Conservation (phyloP, 1,284 basidiomycete genomes). For the Lentinus polychrous region DNA sequence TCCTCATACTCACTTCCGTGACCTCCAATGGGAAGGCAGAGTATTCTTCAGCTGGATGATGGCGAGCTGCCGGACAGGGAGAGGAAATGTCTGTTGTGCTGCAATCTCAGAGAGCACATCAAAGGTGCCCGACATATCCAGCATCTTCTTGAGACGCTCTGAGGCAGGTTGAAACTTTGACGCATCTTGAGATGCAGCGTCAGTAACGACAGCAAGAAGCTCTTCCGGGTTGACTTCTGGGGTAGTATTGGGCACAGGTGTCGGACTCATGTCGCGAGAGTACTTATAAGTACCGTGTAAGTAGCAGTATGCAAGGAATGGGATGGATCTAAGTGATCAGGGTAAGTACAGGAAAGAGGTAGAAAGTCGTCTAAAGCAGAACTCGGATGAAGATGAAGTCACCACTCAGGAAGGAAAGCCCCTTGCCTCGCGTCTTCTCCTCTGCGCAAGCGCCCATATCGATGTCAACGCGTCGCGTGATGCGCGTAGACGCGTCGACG, state of each 20-base stretch:
- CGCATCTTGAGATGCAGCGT: constrained; percentile 67
- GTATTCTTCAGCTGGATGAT: constrained; percentile 82
- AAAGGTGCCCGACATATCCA: constrained; percentile 61
- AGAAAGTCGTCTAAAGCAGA: too few relatives aligned
- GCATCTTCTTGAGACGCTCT: constrained; percentile 55
- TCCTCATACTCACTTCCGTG: constrained; percentile 48
- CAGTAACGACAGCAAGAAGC: constrained; percentile 55
- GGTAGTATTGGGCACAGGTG: too few relatives aligned
- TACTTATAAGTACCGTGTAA: too few relatives aligned
- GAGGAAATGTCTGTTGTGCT: constrained; percentile 44
- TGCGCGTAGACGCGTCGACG: background rate
- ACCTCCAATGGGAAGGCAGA: constrained; percentile 60
- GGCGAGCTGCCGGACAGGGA: constrained; percentile 64
- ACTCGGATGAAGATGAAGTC: too few relatives aligned
- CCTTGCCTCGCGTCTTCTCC: too few relatives aligned
- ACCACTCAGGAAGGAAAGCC: too few relatives aligned
- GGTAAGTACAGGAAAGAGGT: too few relatives aligned
- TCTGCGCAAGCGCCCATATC: too few relatives aligned
- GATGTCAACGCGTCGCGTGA: background rate
- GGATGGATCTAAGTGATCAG: background rate
- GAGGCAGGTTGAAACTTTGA: constrained; percentile 49
- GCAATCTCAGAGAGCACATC: constrained; percentile 71
- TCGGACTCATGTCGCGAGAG: too few relatives aligned
- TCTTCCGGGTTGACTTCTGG: constrained; percentile 46
- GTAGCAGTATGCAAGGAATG: background rate